A percentile compares a stretch with the other conserved stretches of the same genome.
phyloP scores from a whole-genome alignment of 352 stramenopile species.

The Globisporangium cystogenes region DNA sequence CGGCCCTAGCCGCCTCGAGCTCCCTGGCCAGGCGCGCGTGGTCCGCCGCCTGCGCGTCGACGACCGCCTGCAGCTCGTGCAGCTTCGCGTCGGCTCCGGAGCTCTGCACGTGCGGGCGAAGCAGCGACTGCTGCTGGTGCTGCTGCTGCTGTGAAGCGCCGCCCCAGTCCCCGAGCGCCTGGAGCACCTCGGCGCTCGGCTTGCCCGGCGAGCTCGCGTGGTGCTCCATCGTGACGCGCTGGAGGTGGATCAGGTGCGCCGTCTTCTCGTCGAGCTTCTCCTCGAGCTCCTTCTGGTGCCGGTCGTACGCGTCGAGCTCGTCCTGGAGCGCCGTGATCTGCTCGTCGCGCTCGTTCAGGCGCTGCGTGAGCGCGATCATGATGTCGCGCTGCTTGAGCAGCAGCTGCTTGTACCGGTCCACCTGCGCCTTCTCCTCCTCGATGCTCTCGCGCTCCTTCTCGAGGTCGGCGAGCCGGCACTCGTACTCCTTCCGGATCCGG shows the following conservation, averaged over 20 bases:
- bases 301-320: conserved; percentile 92
- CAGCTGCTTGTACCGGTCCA: conserved; percentile 95
- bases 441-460: conserved; percentile 93
- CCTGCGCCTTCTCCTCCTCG: conserved; percentile 93
- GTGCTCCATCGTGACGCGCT: conserved; percentile 89
- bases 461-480: conserved; percentile 87
- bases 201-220: conserved; percentile 63
- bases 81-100: conserved; percentile 88
- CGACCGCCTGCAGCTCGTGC: conserved; percentile 56
- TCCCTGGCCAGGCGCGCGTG: conserved; percentile 61
- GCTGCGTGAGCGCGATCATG: conserved; percentile 95
- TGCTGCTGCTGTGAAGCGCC: too few relatives aligned
- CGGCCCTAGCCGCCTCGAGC: conserved; percentile 82
- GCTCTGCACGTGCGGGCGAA: conserved; percentile 37
- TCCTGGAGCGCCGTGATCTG: conserved; percentile 95
- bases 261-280: conserved; percentile 95
- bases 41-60: conserved; percentile 56
- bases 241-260: conserved; percentile 90
- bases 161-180: conserved; percentile 62
- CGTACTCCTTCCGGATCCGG: conserved; percentile 89
- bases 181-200: conserved; percentile 47
- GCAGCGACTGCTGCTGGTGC: conserved; percentile 75
- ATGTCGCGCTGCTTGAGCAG: conserved; percentile 96
- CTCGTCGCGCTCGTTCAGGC: conserved; percentile 93
- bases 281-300: conserved; percentile 89